phyloP scores from a whole-genome alignment of 1,284 basidiomycete species.

The Sphaerobolus stellatus region DNA sequence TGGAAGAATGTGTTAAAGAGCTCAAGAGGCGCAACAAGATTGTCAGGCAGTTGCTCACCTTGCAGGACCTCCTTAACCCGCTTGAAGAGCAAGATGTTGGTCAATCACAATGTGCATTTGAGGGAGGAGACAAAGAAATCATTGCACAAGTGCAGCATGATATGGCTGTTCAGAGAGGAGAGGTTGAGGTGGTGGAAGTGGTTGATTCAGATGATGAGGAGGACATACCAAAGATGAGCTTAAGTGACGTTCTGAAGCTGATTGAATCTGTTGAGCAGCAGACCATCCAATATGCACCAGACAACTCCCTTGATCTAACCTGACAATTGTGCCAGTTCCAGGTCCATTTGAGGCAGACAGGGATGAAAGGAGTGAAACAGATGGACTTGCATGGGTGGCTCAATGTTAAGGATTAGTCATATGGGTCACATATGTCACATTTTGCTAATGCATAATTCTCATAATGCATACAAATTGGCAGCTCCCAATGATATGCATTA shows the following conservation, averaged over 20 bases:
- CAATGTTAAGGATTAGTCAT: too few species aligned
- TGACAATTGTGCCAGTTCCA: background rate
- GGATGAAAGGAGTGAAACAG: background rate
- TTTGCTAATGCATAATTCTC: background rate
- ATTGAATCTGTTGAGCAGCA: background rate
- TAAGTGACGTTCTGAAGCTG: background rate
- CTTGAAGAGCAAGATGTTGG: constrained; percentile 23
- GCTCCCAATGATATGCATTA: background rate
- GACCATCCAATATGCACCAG: background rate
- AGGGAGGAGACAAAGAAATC: constrained; percentile 22
- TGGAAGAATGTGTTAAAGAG: background rate
- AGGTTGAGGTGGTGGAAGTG: background rate
- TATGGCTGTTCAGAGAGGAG: background rate
- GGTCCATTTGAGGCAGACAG: background rate
- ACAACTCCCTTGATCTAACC: background rate
- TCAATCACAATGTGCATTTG: constrained; percentile 15
- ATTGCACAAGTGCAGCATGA: constrained; percentile 5
- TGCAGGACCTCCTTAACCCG: too few species aligned
- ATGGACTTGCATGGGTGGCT: background rate
- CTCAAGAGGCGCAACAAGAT: too few species aligned
- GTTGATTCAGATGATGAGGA: background rate
- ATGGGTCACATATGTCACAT: too few species aligned
- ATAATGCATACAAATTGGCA: background rate
- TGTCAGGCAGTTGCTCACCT: background rate
- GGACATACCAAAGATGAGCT: too few species aligned